Evolutionary conservation across 139 green algal species (phyloP).

Genomic region (Coelastrella sp.): DNA sequence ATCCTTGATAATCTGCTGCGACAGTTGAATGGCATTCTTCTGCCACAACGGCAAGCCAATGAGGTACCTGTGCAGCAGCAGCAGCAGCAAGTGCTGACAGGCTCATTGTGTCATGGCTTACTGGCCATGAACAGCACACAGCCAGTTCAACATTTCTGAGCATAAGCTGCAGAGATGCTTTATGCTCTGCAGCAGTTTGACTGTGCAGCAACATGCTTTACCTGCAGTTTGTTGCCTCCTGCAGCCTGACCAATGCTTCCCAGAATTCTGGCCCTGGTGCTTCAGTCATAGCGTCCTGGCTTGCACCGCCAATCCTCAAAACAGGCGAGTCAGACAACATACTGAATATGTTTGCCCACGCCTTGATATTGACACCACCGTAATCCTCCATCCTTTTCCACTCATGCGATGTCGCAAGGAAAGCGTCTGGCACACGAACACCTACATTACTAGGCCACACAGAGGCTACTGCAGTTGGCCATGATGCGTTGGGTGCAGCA

Average conservation of each 20-base stretch:
- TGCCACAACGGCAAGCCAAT: slow-evolving; percentile 42
- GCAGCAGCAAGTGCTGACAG: neutral
- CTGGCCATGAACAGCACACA: neutral
- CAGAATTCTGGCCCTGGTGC: slow-evolving; percentile 28
- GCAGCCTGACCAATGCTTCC: slow-evolving; percentile 17
- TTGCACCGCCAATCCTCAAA: slow-evolving; percentile 40
- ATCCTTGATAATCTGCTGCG: slow-evolving; percentile 1
- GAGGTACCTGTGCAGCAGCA: slow-evolving; percentile 19
- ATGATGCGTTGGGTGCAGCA: neutral
- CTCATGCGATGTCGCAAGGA: slow-evolving; percentile 46
- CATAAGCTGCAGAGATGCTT: neutral
- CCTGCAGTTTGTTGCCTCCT: slow-evolving; percentile 31
- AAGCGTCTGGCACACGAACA: slow-evolving; percentile 10
- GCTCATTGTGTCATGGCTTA: neutral
- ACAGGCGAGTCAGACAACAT: slow-evolving; percentile 24
- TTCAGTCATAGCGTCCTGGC: slow-evolving; percentile 45
- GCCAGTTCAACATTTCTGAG: neutral
- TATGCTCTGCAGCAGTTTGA: neutral
- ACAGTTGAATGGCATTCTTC: slow-evolving; percentile 20
- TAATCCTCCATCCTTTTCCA: slow-evolving; percentile 45
- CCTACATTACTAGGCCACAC: neutral
- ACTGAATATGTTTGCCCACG: slow-evolving; percentile 31
- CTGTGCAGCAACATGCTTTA: neutral
- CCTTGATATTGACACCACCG: slow-evolving; percentile 7
- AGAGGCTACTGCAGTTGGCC: slow-evolving; percentile 6